Base-by-base conservation (phyloP, 2,329 filamentous ascomycete genomes). In the Aspergillus pseudoglaucus region DNA sequence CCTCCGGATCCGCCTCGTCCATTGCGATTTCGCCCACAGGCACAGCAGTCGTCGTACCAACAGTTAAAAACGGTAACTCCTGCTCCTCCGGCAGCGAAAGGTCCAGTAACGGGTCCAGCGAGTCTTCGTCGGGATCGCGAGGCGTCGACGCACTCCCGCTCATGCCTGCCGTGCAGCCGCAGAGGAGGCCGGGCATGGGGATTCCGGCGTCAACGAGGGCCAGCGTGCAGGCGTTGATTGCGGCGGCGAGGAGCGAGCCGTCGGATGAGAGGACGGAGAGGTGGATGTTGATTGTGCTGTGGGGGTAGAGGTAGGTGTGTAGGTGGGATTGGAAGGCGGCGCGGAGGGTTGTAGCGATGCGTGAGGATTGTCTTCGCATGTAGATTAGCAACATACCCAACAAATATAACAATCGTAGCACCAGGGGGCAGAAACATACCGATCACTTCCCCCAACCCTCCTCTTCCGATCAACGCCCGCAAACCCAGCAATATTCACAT, bases 121-220 rank as follows among this genome's bases (percentile, higher is more conserved):
- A 59, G 50, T 77, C 74, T 51, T 66, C 61, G 17, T 61, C 57
- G n/a, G 64, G 61, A 42, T 70, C 64, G 9, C 61, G 62, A 5
- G 68, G 67, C 4, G 68, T 72, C 22, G 67, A 71, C 12, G 69
- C 69, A 46, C 66, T 68, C 5, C 69, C 69, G 12, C 85, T 72
- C 63, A 72, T 87, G 3, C 90, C 93, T 0, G 89, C 87, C 0
- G 90, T 95, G 70, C 88, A 94, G 5, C 90, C 89, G 18, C 84
- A 83, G 2, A 97, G 80, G 64, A 96, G 94, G 64, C 95, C 89
- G 2, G 84, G 83, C 90, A 97, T 96, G 20, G 93, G 93, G 17
- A 98, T 85, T 45, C 93, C 93, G 0, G 93, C 93, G 65, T 98
- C 93, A 53, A 97, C 85, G 18, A 97, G 81, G 0, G 93, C 93